phyloP scores from a whole-genome alignment of 2,329 filamentous ascomycete genomes.

The Mycocentrospora acerina region DNA sequence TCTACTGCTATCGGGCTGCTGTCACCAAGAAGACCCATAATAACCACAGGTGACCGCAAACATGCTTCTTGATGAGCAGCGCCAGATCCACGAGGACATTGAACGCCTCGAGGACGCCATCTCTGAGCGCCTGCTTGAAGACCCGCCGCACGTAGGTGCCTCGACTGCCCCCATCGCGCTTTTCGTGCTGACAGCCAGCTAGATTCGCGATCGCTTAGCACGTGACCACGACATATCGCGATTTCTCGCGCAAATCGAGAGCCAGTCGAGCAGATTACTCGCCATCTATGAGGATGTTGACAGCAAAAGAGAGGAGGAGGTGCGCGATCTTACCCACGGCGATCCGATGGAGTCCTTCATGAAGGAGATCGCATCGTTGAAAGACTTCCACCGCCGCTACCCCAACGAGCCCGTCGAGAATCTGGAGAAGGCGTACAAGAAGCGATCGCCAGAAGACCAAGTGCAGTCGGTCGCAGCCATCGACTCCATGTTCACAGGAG shows the following conservation, averaged over 20 bases:
- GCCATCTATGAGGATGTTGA: constrained; percentile 81
- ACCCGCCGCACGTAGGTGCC: constrained; percentile 75
- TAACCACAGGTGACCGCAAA: constrained; percentile 23
- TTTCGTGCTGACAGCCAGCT: constrained; percentile 8
- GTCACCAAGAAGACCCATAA: constrained; percentile 17
- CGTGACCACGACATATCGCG: constrained; percentile 89
- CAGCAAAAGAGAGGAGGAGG: constrained; percentile 71
- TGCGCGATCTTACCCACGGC: constrained; percentile 79
- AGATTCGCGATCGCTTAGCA: constrained; percentile 87
- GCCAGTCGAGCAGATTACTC: constrained; percentile 77
- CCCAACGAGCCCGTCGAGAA: constrained; percentile 96
- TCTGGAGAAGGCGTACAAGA: constrained; percentile 86
- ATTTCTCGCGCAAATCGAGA: constrained; percentile 83
- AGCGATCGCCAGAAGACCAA: constrained; percentile 64
- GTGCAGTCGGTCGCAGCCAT: constrained; percentile 66
- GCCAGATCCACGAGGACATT: constrained; percentile 92
- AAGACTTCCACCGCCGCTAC: constrained; percentile 85
- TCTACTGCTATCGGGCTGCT: constrained; percentile 9
- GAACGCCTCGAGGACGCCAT: constrained; percentile 95
- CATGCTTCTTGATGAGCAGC: constrained; percentile 90
- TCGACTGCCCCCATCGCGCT: neutral
- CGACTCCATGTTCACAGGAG: constrained; percentile 91
- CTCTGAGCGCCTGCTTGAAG: constrained; percentile 82
- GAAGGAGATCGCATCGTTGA: constrained; percentile 76
- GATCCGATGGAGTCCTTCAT: constrained; percentile 92